Percentiles rank a stretch among this genome's conserved stretches.
Conservation (phyloP, 148 eudicot genomes). For the Rhododendron kiyosumense region DNA sequence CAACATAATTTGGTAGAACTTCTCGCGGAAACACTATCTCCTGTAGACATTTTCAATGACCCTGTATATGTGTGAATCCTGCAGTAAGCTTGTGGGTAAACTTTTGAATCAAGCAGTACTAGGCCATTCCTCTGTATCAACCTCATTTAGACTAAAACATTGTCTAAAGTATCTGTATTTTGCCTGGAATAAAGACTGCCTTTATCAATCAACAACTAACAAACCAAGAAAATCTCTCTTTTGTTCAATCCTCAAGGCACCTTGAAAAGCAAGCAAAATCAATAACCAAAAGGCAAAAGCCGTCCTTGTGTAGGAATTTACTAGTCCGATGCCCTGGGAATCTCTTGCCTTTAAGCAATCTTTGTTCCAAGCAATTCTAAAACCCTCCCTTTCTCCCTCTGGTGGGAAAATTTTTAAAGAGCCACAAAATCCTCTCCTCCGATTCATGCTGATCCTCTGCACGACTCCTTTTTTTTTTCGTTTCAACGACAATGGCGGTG, state of each 20-base stretch:
- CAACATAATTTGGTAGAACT: background rate
- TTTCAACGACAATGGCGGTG: slow-evolving; percentile 35
- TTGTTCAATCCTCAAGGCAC: slow-evolving; percentile 3
- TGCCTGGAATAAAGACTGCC: background rate
- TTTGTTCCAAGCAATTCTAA: slow-evolving; percentile 85
- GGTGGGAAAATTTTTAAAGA: background rate
- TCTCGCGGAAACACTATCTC: background rate
- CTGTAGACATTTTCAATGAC: background rate
- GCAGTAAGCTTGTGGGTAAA: background rate
- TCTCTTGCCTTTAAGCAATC: slow-evolving; percentile 89
- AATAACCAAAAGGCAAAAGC: background rate
- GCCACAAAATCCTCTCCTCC: background rate
- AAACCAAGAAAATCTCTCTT: background rate
- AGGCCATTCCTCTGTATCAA: background rate
- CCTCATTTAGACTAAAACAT: background rate
- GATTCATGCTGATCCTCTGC: slow-evolving; percentile 2
- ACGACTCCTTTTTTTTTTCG: background rate
- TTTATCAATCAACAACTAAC: background rate
- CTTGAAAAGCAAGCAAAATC: slow-evolving; percentile 1
- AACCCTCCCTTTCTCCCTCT: slow-evolving; percentile 1
- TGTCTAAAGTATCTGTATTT: background rate
- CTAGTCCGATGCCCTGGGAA: slow-evolving; percentile 30
- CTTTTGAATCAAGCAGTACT: background rate
- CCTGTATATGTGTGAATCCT: background rate
- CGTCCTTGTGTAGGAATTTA: slow-evolving; percentile 14